Conservation (phyloP, 192 early-diverging fungal species). For the Haplosporangium gracile region DNA sequence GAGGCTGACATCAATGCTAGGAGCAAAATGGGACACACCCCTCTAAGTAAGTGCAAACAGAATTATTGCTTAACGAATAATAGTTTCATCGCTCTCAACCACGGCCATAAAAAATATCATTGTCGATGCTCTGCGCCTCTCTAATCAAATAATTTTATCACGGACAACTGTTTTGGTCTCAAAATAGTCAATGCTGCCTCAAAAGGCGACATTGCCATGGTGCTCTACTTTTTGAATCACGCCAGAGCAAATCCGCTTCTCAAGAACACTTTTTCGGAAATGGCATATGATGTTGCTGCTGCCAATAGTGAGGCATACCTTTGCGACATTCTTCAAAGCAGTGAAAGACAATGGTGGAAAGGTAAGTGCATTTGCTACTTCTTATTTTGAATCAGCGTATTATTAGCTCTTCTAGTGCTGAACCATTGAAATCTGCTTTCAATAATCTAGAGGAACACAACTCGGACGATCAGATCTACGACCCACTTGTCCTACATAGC, state of each 20-base stretch:
- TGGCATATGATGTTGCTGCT: constrained; percentile 84
- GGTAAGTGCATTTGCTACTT: constrained; percentile 13
- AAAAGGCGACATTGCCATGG: constrained; percentile 75
- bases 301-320: constrained; percentile 73
- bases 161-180: constrained; percentile 12
- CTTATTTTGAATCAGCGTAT: background rate
- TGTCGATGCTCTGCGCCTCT: background rate
- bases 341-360: constrained; percentile 68
- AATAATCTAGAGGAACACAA: constrained; percentile 26
- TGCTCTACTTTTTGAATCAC: constrained; percentile 73
- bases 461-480: constrained; percentile 54
- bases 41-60: constrained; percentile 66
- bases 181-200: constrained; percentile 77
- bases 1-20: constrained; percentile 72
- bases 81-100: background rate
- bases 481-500: constrained; percentile 64
- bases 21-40: constrained; percentile 76
- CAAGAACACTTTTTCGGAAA: constrained; percentile 76
- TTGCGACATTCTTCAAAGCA: constrained; percentile 73
- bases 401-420: background rate
- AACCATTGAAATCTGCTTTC: background rate
- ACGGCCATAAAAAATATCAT: background rate
- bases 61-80: background rate
- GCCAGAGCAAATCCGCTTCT: constrained; percentile 71
- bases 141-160: background rate